These are phyloP conservation scores for Rosa lucieae DNA, from an alignment of 306 rosid genomes.

Conservation along the genomic window DNA sequence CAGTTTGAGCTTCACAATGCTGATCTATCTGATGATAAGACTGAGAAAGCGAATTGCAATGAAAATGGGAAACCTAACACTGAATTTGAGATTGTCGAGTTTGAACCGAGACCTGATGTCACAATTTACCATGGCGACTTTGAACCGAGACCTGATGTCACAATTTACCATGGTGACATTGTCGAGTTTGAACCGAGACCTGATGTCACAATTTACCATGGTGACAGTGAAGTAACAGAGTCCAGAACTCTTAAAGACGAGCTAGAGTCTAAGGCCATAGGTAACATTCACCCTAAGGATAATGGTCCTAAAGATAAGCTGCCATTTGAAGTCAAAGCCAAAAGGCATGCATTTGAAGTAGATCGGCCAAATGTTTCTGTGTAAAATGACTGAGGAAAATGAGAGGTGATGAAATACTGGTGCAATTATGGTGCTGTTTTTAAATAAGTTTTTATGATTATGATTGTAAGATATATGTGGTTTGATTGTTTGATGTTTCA, in stretches of 20 bases:
- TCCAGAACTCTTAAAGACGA: neutral
- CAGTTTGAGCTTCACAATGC: neutral
- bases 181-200: conserved; percentile 27
- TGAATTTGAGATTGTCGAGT: conserved; percentile 2
- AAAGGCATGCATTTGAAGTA: neutral
- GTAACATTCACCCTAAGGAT: neutral
- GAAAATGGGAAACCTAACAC: neutral
- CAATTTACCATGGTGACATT: conserved; percentile 8
- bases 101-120: conserved; percentile 15
- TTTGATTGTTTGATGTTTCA: neutral
- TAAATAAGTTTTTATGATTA: neutral
- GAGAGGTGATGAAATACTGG: neutral
- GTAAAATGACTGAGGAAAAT: neutral
- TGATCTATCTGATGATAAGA: neutral
- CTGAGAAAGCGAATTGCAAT: neutral
- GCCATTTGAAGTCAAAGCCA: neutral
- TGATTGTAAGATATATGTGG: neutral
- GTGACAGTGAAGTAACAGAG: conserved; percentile 7
- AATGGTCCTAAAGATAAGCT: neutral
- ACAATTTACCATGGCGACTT: conserved; percentile 6
- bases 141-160: neutral
- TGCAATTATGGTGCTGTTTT: neutral
- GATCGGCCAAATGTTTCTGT: neutral
- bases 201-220: neutral
- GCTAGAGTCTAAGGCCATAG: neutral